phyloP scores from a whole-genome alignment of 164 flowering plant species.

The Akebia trifoliata region DNA sequence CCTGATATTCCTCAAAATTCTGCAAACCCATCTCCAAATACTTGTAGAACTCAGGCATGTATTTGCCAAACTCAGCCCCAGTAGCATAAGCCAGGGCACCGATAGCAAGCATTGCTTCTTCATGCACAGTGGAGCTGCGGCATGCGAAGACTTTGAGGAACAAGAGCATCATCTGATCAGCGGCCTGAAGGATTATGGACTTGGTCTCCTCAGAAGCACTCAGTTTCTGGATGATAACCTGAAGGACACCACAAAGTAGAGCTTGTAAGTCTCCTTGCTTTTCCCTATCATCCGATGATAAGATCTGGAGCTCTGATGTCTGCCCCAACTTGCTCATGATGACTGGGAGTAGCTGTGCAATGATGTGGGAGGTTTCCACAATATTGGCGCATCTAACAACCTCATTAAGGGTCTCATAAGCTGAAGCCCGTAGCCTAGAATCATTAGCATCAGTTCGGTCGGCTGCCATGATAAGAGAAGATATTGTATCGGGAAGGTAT shows the following conservation, averaged over 20 bases:
- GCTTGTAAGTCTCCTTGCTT: slow-evolving; percentile 80
- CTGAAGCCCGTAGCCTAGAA: slow-evolving; percentile 65
- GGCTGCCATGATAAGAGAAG: slow-evolving; percentile 43
- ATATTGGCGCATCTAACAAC: slow-evolving; percentile 64
- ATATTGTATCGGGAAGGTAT: slow-evolving; percentile 46
- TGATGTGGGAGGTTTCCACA: slow-evolving; percentile 46
- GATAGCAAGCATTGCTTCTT: slow-evolving; percentile 90
- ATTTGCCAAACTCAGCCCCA: slow-evolving; percentile 63
- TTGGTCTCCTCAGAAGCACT: slow-evolving; percentile 55
- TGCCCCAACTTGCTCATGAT: slow-evolving; percentile 62
- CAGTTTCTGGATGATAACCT: slow-evolving; percentile 76
- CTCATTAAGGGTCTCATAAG: slow-evolving; percentile 79
- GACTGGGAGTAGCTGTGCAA: slow-evolving; percentile 53
- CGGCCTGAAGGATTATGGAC: slow-evolving; percentile 46
- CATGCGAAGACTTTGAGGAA: slow-evolving; percentile 73
- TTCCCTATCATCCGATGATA: slow-evolving; percentile 70
- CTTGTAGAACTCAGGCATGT: slow-evolving; percentile 70
- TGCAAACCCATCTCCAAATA: slow-evolving; percentile 78
- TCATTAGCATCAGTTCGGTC: slow-evolving; percentile 58
- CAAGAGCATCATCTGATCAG: slow-evolving; percentile 68
- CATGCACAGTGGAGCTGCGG: slow-evolving; percentile 81
- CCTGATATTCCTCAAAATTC: slow-evolving; percentile 83
- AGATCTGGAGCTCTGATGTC: slow-evolving; percentile 52
- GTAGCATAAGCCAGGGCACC: slow-evolving; percentile 84
- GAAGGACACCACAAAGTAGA: slow-evolving; percentile 69